Conservation (phyloP, 306 rosid species). For the Vachellia pachyceras region DNA sequence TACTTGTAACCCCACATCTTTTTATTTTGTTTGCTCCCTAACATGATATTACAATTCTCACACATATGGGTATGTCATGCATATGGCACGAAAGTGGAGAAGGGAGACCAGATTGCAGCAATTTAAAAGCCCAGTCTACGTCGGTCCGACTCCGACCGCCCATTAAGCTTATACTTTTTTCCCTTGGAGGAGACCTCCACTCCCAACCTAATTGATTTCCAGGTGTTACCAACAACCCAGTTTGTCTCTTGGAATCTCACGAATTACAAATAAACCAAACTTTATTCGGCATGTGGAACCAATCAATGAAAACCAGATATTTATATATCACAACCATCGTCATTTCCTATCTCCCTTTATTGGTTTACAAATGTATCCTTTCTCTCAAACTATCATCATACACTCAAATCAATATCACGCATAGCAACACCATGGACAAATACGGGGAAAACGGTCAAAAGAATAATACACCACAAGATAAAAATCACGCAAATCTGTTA, state of each 20-base stretch:
- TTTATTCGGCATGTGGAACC: conserved; percentile 15
- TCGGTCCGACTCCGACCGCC: background rate
- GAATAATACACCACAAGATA: conserved; percentile 32
- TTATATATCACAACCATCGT: conserved; percentile 47
- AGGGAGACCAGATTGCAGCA: background rate
- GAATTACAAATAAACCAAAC: background rate
- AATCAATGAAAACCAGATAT: conserved; percentile 32
- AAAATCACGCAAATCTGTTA: conserved; percentile 95
- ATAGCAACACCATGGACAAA: conserved; percentile 47
- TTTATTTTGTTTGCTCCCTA: no score
- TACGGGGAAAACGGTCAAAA: conserved; percentile 45
- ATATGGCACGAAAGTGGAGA: no score
- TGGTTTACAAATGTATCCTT: conserved; percentile 66
- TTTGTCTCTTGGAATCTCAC: background rate
- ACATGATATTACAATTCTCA: no score
- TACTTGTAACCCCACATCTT: no score
- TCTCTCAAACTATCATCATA: conserved; percentile 64
- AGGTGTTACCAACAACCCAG: background rate
- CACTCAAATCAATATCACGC: conserved; percentile 57
- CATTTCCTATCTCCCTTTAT: conserved; percentile 60
- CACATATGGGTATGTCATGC: no score
- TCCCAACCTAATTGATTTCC: background rate
- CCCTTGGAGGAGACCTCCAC: background rate
- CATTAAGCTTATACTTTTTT: background rate
- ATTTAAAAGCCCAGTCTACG: background rate